Evolutionary conservation across 805 yeast species (phyloP), one percentile per base, ranked within the genome.

Genomic region (Ogataea nitratoaversa): DNA sequence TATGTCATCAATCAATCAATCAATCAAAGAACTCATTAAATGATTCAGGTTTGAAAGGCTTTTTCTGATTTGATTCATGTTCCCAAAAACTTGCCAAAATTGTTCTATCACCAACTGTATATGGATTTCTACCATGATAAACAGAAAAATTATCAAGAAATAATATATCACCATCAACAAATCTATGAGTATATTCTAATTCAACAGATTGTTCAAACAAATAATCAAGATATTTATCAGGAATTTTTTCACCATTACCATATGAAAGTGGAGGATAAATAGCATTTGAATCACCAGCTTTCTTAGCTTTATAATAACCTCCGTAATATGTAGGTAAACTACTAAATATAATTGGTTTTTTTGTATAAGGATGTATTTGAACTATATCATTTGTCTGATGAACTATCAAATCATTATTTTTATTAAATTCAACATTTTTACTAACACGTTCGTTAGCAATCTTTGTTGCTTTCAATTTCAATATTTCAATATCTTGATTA

Each of bases 21-120:
- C n/a, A n/a, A n/a, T n/a, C n/a, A n/a, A n/a, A n/a, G n/a, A n/a
- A n/a, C n/a, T n/a, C n/a, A n/a, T n/a, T n/a, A n/a, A n/a, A n/a
- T n/a, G n/a, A n/a, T n/a, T n/a, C n/a, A 4, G 44, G 47, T 25
- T 34, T 40, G 34, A 34, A 40, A 3, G 47, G 48, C 12, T 30
- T 35, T 13, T 31, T 30, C n/a, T 16, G 24, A 19, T 23, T 29
- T n/a, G 20, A 22, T 3, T 32, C 17, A 7, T 32, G 34, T 16
- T 48, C 55, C 56, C 56, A 55, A 22, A 55, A 54, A 36, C 57
- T 53, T 3, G 52, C 60, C 29, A 54, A 36, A 16, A 54, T 44
- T 16, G 42, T 48, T 23, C 59, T 42, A 16, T 48, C 48, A 3
- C 54, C 53, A 3, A 35, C 42, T 4, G 38, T 44, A 31, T 50